Evolutionary conservation across 352 stramenopile genomes (phyloP).

Genomic region (Phytophthora crassamura): DNA sequence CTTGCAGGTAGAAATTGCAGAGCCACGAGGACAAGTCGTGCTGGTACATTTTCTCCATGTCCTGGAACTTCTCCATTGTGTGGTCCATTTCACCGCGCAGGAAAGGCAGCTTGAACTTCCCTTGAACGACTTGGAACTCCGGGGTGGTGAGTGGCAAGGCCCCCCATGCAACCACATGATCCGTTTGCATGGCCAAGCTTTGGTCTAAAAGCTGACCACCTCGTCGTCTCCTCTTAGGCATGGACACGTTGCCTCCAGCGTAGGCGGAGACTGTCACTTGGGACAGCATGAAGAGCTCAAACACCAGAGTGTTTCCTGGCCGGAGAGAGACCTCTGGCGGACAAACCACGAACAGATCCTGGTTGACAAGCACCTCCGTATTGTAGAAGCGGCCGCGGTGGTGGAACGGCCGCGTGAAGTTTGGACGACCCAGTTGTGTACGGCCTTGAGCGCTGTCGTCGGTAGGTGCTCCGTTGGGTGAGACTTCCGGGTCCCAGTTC

Average conservation of each 20-base stretch:
- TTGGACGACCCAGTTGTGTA: conserved; percentile 35
- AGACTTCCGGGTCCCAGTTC: conserved; percentile 58
- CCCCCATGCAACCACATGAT: conserved; percentile 87
- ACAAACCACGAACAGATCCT: conserved; percentile 84
- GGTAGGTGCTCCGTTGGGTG: conserved; percentile 3
- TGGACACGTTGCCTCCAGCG: conserved; percentile 9
- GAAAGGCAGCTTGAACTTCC: conserved; percentile 88
- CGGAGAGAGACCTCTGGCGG: conserved; percentile 63
- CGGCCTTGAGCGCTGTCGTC: conserved; percentile 1
- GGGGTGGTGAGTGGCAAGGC: conserved; percentile 78
- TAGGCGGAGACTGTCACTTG: conserved; percentile 12
- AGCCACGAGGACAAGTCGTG: conserved; percentile 86
- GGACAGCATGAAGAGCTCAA: conserved; percentile 58
- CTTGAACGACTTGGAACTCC: conserved; percentile 64
- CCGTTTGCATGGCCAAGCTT: conserved; percentile 32
- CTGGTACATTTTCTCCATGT: conserved; percentile 75
- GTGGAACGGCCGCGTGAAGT: conserved; percentile 76
- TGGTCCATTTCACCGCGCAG: conserved; percentile 85
- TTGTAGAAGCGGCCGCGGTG: conserved; percentile 89
- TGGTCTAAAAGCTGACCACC: conserved; percentile 28
- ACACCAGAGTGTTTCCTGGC: conserved; percentile 63
- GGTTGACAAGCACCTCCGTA: conserved; percentile 77
- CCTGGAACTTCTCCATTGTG: conserved; percentile 77
- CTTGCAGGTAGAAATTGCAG: conserved; percentile 91
- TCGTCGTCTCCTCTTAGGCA: conserved; percentile 11